phyloP scores from a whole-genome alignment of 352 stramenopile species.

The Globisporangium viniferum region DNA sequence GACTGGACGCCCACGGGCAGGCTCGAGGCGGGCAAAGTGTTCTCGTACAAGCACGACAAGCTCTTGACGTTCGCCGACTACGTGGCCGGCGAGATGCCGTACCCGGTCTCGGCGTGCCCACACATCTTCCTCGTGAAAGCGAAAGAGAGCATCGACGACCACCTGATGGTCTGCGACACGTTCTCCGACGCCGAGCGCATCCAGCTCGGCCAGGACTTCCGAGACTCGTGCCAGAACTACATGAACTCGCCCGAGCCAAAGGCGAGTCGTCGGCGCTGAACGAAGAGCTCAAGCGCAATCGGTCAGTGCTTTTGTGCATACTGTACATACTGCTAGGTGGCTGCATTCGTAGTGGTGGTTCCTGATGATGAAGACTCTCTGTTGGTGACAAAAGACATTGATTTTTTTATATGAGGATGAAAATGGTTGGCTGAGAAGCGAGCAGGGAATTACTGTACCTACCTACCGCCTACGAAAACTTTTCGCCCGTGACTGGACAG shows the following conservation, averaged over 20 bases:
- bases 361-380: not conserved
- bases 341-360: not conserved
- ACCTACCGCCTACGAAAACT: slow-evolving; percentile 46
- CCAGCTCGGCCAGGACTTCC: slow-evolving; percentile 30
- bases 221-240: slow-evolving; percentile 29
- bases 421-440: slow-evolving; percentile 1
- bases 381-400: slow-evolving; percentile 1
- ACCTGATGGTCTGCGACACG: slow-evolving; percentile 63
- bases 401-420: slow-evolving; percentile 7
- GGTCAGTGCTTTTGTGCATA: not conserved
- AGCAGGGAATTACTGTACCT: not conserved
- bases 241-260: slow-evolving; percentile 19
- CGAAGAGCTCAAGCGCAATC: not conserved
- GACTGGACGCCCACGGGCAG: slow-evolving; percentile 44
- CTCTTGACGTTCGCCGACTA: slow-evolving; percentile 61
- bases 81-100: slow-evolving; percentile 40
- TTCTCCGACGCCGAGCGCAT: slow-evolving; percentile 58
- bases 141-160: slow-evolving; percentile 64
- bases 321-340: not conserved
- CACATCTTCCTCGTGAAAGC: slow-evolving; percentile 66
- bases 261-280: slow-evolving; percentile 10
- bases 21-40: slow-evolving; percentile 58
- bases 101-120: slow-evolving; percentile 50
- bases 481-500: slow-evolving; percentile 76
- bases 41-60: slow-evolving; percentile 43